Base-by-base conservation (phyloP, 139 green algal species). In the Pseudopediastrum boryanum region DNA sequence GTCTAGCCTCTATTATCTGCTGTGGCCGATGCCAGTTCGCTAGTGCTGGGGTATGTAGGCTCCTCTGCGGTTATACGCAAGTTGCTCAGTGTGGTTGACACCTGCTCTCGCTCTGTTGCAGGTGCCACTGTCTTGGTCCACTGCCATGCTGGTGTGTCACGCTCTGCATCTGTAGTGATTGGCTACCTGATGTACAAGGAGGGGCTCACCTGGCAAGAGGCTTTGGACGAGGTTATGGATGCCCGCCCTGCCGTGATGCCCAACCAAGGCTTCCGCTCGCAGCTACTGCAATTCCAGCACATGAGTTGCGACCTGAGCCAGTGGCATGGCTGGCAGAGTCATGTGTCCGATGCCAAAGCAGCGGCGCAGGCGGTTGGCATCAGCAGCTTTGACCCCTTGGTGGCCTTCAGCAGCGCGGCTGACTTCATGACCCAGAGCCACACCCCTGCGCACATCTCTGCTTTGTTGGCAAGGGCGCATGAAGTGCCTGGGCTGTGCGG, bases 81-180 rank as follows among this genome's bases (percentile, higher is more conserved):
- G n/a, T n/a, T n/a, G n/a, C n/a, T n/a, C n/a, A n/a, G n/a, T n/a
- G n/a, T n/a, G n/a, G n/a, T n/a, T n/a, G n/a, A n/a, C 29, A 23
- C 1, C 16, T 6, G 23, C 21, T 19, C 33, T 35, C 9, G 25
- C 31, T 23, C 25, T 19, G 21, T 33, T 67, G 33, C 59, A 73
- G 59, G 52, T 48, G 64, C 41, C 6, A 63, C 44, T 10, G 77
- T 87, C 48, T 72, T 90, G 8, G 85, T 98, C 39, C 95, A 98
- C 82, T 98, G 95, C 86, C 94, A 87, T 12, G 94, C 97, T 76
- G 95, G 95, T 3, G 90, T 98, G 46, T 97, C 92, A 12, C 84
- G 95, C 41, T 95, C 88, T 23, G 87, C 90, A 2, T 88, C 86
- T 2, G 75, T 98, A 1, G 89, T 89, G 4, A 94, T 98, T 39